Conservation (phyloP, 129 eudicot species). For the Chrysanthemum lavandulifolium region DNA sequence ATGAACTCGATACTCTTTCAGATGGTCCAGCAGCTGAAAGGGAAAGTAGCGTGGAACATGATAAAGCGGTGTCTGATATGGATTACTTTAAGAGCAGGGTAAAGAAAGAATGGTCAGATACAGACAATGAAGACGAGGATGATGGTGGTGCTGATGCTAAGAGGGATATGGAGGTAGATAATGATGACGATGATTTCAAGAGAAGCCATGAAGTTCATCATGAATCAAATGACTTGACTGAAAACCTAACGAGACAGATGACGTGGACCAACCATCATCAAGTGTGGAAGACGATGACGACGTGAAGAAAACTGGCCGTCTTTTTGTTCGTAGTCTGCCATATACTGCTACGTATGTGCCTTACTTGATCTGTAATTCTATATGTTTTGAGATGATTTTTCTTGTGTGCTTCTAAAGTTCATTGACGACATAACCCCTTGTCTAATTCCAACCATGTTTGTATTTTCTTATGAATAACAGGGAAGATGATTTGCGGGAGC, state of each 20-base stretch:
- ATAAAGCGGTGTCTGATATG: conserved; percentile 57
- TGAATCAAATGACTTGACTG: conserved; percentile 27
- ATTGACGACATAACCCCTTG: not conserved
- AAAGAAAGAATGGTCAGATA: conserved; percentile 82
- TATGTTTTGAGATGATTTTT: conserved; percentile 8
- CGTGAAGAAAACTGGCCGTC: conserved; percentile 71
- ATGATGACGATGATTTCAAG: conserved; percentile 23
- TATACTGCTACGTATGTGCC: conserved; percentile 74
- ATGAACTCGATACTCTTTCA: conserved; percentile 22
- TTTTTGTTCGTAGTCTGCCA: conserved; percentile 89
- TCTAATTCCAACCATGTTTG: not conserved
- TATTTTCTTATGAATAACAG: conserved; percentile 39
- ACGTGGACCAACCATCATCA: conserved; percentile 43
- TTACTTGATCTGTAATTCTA: not conserved
- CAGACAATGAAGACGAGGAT: conserved; percentile 51
- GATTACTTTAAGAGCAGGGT: conserved; percentile 89
- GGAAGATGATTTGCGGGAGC: conserved; percentile 84
- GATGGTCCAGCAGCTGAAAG: conserved; percentile 29
- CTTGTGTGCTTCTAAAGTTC: conserved; percentile 3
- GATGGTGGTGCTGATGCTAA: conserved; percentile 27
- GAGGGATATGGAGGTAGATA: conserved; percentile 24
- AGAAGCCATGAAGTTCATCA: conserved; percentile 7
- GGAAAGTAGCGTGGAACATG: conserved; percentile 23
- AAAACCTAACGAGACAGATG: conserved; percentile 31
- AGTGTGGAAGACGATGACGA: conserved; percentile 46